Evolutionary conservation across 169 alveolate genomes (phyloP).

Genomic region (Plasmodium gallinaceum): DNA sequence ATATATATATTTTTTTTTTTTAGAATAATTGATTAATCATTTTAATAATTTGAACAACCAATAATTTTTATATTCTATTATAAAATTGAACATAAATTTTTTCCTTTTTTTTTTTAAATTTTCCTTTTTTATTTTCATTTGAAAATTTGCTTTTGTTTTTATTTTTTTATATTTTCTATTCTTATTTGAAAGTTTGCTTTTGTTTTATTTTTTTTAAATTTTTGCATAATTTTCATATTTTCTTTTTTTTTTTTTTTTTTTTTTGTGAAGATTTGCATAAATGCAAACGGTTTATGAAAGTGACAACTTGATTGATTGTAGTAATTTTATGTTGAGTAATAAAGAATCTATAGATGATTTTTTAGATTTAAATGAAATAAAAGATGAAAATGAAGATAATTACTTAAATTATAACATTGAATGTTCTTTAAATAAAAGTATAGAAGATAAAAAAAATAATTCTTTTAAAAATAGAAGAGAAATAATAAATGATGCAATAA

Average conservation of each 20-base stretch:
- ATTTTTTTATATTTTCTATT: not conserved
- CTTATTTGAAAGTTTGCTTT: not conserved
- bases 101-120: too few species aligned
- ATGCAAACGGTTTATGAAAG: slow-evolving; percentile 73
- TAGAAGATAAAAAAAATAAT: slow-evolving; percentile 33
- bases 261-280: slow-evolving; percentile 1
- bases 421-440: slow-evolving; percentile 31
- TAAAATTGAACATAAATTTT: too few species aligned
- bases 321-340: slow-evolving; percentile 37
- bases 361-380: slow-evolving; percentile 43
- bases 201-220: not conserved
- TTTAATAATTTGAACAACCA: too few species aligned
- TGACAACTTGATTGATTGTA: slow-evolving; percentile 55
- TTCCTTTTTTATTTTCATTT: not conserved
- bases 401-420: slow-evolving; percentile 55
- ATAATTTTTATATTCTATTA: too few species aligned
- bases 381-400: slow-evolving; percentile 58
- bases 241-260: not conserved
- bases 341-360: slow-evolving; percentile 45
- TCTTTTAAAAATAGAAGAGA: slow-evolving; percentile 12
- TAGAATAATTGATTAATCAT: too few species aligned
- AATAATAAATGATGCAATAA: not conserved
- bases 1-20: too few species aligned
- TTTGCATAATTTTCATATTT: not conserved
- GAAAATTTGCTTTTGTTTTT: not conserved